Percentiles rank a stretch among this genome's conserved stretches.
These are phyloP conservation scores for Plasmopara halstedii DNA, from an alignment of 352 stramenopile species.

Conservation along the genomic window DNA sequence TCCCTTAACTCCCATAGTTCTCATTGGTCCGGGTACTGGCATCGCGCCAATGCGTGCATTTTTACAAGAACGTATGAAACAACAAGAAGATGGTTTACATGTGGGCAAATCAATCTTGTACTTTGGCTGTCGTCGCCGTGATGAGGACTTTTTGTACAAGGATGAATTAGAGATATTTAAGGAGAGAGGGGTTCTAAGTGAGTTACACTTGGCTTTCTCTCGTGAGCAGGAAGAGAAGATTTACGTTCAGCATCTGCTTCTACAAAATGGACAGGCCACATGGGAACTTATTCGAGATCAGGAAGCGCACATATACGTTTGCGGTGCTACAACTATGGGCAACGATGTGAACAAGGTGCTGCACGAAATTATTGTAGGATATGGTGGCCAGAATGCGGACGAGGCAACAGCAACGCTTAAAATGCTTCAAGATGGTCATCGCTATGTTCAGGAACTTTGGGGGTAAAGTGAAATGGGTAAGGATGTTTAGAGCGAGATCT, in stretches of 20 bases:
- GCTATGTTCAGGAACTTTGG: constrained; percentile 97
- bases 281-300: constrained; percentile 55
- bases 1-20: constrained; percentile 86
- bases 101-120: constrained; percentile 90
- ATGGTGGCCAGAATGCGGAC: constrained; percentile 37
- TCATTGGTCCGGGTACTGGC: constrained; percentile 94
- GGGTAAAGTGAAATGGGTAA: constrained; percentile 4
- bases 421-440: constrained; percentile 76
- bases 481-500: too few relatives aligned
- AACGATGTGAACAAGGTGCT: constrained; percentile 94
- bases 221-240: constrained; percentile 92
- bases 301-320: constrained; percentile 95
- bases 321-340: constrained; percentile 95
- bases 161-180: constrained; percentile 88
- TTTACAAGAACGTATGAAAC: constrained; percentile 89
- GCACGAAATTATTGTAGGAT: constrained; percentile 69
- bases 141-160: constrained; percentile 88
- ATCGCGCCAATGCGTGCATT: constrained; percentile 97
- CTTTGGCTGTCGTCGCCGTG: constrained; percentile 81
- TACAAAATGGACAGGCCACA: constrained; percentile 54
- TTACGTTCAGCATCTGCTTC: constrained; percentile 97
- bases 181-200: constrained; percentile 75
- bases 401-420: constrained; percentile 84
- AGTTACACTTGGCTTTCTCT: constrained; percentile 94
- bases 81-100: constrained; percentile 39